Evolutionary conservation across 164 flowering plant genomes (phyloP).

Genomic region (Kingdonia uniflora): DNA sequence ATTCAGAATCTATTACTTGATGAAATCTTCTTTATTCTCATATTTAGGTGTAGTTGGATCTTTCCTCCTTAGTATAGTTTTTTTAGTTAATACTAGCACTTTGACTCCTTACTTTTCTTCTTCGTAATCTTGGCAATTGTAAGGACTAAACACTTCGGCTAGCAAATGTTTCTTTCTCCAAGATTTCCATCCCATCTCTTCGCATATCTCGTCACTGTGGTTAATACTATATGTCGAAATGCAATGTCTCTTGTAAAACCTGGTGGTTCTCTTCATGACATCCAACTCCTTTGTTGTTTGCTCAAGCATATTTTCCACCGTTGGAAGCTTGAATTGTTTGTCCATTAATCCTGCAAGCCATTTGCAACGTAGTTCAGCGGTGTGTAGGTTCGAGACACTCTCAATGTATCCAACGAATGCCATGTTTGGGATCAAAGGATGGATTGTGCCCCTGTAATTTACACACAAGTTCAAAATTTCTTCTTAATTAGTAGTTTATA

Average conservation of each 20-base stretch:
- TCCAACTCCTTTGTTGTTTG: slow-evolving; percentile 51
- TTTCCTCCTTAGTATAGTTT: too few species aligned
- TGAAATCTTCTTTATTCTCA: too few species aligned
- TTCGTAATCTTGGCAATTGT: slow-evolving; percentile 56
- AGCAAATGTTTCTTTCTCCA: slow-evolving; percentile 84
- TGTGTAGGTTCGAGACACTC: slow-evolving; percentile 69
- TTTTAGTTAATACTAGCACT: too few species aligned
- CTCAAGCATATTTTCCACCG: slow-evolving; percentile 49
- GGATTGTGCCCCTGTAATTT: slow-evolving; percentile 51
- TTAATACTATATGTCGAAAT: slow-evolving; percentile 80
- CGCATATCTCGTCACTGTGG: slow-evolving; percentile 74
- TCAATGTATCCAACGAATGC: slow-evolving; percentile 77
- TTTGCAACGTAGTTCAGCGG: slow-evolving; percentile 70
- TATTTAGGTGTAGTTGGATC: too few species aligned
- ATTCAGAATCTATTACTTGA: too few species aligned
- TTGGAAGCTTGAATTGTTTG: slow-evolving; percentile 64
- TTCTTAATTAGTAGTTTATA: too few species aligned
- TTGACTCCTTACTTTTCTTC: slow-evolving; percentile 17
- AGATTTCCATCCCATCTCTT: slow-evolving; percentile 84
- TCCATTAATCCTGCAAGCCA: slow-evolving; percentile 65
- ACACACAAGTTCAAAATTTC: not conserved
- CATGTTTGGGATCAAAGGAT: slow-evolving; percentile 85
- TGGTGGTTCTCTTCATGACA: slow-evolving; percentile 56
- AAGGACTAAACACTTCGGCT: slow-evolving; percentile 69
- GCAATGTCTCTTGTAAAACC: slow-evolving; percentile 85